Base-by-base conservation (phyloP, 768 basidiomycete species). In the Lyophyllum atratum region DNA sequence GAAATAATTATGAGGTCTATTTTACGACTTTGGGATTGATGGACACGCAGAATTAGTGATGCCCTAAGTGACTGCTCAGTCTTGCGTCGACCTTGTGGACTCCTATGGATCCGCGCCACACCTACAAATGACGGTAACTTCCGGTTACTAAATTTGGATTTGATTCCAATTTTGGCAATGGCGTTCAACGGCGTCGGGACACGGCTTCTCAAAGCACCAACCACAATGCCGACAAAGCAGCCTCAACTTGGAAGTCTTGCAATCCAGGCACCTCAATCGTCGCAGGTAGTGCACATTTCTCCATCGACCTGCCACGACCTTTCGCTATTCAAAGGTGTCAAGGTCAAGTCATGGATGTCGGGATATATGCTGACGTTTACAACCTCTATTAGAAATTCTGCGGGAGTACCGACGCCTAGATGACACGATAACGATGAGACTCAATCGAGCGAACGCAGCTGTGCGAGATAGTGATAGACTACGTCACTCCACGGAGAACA, bases 371-470 rank as follows among this genome's bases (percentile, higher is more conserved):
- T 50, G 17, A 58, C 49, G 28, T 45, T 10, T 7, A 33, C 12
- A 21, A 22, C 22, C 19, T 37, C 28, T 47, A n/a, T n/a, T n/a
- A 94, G 92, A 92, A 58, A 83, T 93, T 64, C 77, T 94, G 70
- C 85, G 79, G 66, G 91, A 93, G 71, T 93, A 93, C 70, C 81
- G 92, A 65, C 84, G 78, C 63, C 74, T 93, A 14, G 92, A 94
- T 72, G 92, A 94, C 66, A 76, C 84, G 7, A 87, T 94, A 61
- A 83, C 80, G 39, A 90, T 92, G 87, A 80, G 92, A 31, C 70
- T 93, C 46, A 93, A 94, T 69, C 84, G 92, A 49, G 87, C 90
- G 37, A 83, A 81, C 55, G 92, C 92, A 4, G 80, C 85, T 52
- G 85, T 87, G 70, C 81, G 90, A 50, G 92, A 93, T 73, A 78